A percentile compares a stretch with the other conserved stretches of the same genome.
Conservation (phyloP, 768 basidiomycete genomes). For the Hydnomerulius pinastri region DNA sequence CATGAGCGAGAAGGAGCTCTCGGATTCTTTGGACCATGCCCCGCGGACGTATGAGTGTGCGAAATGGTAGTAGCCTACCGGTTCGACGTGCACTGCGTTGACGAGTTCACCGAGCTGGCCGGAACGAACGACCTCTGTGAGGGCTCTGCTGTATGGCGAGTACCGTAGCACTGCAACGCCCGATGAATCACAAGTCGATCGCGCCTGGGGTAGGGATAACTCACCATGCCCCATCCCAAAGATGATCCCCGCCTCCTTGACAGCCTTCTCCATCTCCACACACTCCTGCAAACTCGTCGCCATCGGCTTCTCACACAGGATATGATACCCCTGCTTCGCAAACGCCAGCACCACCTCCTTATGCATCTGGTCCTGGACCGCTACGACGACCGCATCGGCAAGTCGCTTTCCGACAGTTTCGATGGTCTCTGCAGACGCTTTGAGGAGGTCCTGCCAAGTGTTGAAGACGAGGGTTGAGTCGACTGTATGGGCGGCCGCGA, state of each 20-base stretch:
- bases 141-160: slow-evolving; percentile 75
- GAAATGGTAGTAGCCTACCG: slow-evolving; percentile 86
- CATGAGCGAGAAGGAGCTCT: slow-evolving; percentile 81
- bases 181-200: neutral
- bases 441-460: slow-evolving; percentile 69
- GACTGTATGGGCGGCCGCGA: slow-evolving; percentile 58
- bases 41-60: slow-evolving; percentile 89
- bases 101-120: slow-evolving; percentile 74
- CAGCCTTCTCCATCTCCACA: slow-evolving; percentile 69
- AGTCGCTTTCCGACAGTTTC: slow-evolving; percentile 65
- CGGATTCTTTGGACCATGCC: slow-evolving; percentile 70
- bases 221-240: slow-evolving; percentile 89
- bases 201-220: slow-evolving; percentile 8
- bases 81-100: slow-evolving; percentile 84
- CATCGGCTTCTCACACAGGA: slow-evolving; percentile 94
- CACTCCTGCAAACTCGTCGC: slow-evolving; percentile 75
- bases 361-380: slow-evolving; percentile 83
- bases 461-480: slow-evolving; percentile 71
- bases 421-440: slow-evolving; percentile 68
- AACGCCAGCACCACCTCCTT: slow-evolving; percentile 73
- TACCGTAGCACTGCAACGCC: slow-evolving; percentile 71
- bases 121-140: slow-evolving; percentile 71
- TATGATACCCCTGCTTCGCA: slow-evolving; percentile 81
- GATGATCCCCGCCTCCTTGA: slow-evolving; percentile 68
- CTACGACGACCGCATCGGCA: slow-evolving; percentile 79